Base-by-base conservation (phyloP, 352 stramenopile genomes). In the Pythium oligandrum region DNA sequence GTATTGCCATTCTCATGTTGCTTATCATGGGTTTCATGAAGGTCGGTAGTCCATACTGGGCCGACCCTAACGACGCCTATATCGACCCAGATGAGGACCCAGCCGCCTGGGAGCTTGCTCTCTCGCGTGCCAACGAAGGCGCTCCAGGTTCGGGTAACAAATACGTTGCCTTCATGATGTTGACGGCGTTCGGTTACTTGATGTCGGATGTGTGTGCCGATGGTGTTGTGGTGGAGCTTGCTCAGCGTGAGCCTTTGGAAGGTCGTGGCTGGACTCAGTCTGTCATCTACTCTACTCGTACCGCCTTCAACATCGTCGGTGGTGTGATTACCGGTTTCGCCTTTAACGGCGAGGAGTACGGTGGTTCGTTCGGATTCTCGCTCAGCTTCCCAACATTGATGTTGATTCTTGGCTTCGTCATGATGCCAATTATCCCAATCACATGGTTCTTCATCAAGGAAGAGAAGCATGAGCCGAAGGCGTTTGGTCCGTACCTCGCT, bases 81-180 rank as follows among this genome's bases (percentile, higher is more conserved):
- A 40, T 64, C 9, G 43, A 61, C 6, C 51, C 55, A 2, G 47
- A 57, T 4, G 34, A 47, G 10, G 40, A 64, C 43, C 6, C 47
- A 0, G 26, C 40, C 1, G 57, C 44, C 4, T 59, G 55, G n/a
- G 38, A 42, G 1, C 51, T 31, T 1, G 52, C 47, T 1, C 2
- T 55, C 0, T 30, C 31, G 4, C 11, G 35, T 10, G 39, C 39
- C n/a, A 69, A 76, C 57, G 12, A 33, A 0, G 40, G 35, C 7
- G 68, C 68, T 0, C 59, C 57, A 0, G 42, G 30, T 37, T 58
- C 38, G 8, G 68, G 55, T 26, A 59, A 46, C 47, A 63, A 71
- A 37, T 76, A 71, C 50, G 64, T 78, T 11, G 38, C 75, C 10
- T 30, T 75, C 35, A 73, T 72, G 65, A 68, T 70, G 57, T 43